A percentile compares a stretch with the other conserved stretches of the same genome.
These are phyloP conservation scores for Cyberlindnera maritima DNA, from an alignment of 805 yeast genomes.

Conservation along the genomic window DNA sequence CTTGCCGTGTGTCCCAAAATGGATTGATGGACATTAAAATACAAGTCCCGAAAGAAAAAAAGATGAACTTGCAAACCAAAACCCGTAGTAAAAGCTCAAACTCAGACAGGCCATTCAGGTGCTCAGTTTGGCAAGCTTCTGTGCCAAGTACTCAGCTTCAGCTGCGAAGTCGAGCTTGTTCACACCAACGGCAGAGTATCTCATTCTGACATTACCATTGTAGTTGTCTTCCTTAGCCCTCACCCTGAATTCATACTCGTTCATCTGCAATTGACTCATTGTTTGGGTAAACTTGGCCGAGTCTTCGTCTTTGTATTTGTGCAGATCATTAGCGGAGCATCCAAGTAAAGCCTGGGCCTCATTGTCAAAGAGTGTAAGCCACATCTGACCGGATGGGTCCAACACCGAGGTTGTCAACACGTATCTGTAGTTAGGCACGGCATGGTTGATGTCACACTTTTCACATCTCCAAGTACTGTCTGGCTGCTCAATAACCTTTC, in stretches of 20 bases:
- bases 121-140: slow-evolving; percentile 27
- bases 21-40: no score
- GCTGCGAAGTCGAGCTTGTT: slow-evolving; percentile 51
- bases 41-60: no score
- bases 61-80: neutral
- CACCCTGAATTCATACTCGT: slow-evolving; percentile 70
- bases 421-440: slow-evolving; percentile 75
- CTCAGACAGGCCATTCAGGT: slow-evolving; percentile 7
- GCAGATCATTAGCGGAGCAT: slow-evolving; percentile 57
- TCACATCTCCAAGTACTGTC: slow-evolving; percentile 92
- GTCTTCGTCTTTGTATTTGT: slow-evolving; percentile 44
- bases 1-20: no score
- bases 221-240: slow-evolving; percentile 83
- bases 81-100: neutral
- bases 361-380: slow-evolving; percentile 86
- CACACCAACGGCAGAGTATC: slow-evolving; percentile 64
- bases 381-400: slow-evolving; percentile 79
- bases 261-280: slow-evolving; percentile 53
- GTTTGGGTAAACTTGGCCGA: slow-evolving; percentile 42
- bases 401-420: slow-evolving; percentile 72
- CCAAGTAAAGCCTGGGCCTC: slow-evolving; percentile 71
- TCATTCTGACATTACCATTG: slow-evolving; percentile 71
- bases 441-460: slow-evolving; percentile 71
- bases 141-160: slow-evolving; percentile 58
- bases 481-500: slow-evolving; percentile 74